phyloP scores from a whole-genome alignment of 441 rosid species.

The Brassica hybrid region DNA sequence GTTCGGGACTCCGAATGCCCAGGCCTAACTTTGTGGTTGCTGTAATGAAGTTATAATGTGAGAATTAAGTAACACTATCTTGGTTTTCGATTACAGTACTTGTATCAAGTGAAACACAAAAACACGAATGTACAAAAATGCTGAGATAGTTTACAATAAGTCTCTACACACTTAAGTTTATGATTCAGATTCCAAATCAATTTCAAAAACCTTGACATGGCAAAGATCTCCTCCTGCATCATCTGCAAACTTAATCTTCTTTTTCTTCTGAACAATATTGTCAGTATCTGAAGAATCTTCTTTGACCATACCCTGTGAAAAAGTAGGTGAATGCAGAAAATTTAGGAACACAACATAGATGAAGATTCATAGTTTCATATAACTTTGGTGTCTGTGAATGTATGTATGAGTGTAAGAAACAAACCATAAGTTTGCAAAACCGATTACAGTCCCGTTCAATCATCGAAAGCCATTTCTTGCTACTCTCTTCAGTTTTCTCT shows the following conservation, averaged over 20 bases:
- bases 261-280: constrained; percentile 50
- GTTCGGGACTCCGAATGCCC: too few relatives aligned
- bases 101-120: background rate
- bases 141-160: background rate
- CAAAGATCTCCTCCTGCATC: constrained; percentile 88
- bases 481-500: constrained; percentile 63
- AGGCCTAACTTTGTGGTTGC: background rate
- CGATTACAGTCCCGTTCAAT: constrained; percentile 82
- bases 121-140: background rate
- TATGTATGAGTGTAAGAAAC: constrained; percentile 41
- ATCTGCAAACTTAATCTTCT: constrained; percentile 83
- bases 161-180: constrained; percentile 11
- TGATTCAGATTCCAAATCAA: constrained; percentile 45
- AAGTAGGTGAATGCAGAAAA: constrained; percentile 18
- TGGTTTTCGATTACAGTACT: too few relatives aligned
- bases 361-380: background rate
- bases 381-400: constrained; percentile 1
- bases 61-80: background rate
- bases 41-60: constrained; percentile 1
- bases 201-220: constrained; percentile 68
- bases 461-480: constrained; percentile 66
- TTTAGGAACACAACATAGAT: background rate
- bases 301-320: constrained; percentile 58
- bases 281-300: constrained; percentile 42
- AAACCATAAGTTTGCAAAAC: constrained; percentile 93